phyloP scores from a whole-genome alignment of 148 eudicot genomes.

The Nepenthes gracilis region DNA sequence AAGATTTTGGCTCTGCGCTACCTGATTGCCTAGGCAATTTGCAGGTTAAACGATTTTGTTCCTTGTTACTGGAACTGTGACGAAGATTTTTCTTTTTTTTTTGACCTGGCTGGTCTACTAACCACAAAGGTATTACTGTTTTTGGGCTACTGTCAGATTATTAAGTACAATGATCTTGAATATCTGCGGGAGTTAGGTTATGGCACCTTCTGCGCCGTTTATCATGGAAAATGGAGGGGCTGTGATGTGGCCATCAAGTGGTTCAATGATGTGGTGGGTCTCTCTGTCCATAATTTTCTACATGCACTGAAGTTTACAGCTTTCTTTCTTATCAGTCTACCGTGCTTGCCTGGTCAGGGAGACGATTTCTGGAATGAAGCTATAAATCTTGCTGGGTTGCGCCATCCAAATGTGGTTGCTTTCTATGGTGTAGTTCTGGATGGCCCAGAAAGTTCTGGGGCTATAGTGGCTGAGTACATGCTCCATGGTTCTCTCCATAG shows the following conservation, averaged over 20 bases:
- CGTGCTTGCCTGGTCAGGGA: constrained; percentile 28
- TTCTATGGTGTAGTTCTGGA: constrained; percentile 93
- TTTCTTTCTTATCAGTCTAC: background rate
- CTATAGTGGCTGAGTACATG: constrained; percentile 95
- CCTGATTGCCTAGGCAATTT: no score
- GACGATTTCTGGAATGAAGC: constrained; percentile 99
- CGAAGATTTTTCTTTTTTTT: constrained; percentile 17
- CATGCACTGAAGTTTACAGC: background rate
- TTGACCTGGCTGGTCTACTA: background rate
- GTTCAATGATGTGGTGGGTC: constrained; percentile 79
- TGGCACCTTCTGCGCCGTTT: constrained; percentile 93
- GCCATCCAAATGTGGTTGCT: constrained; percentile 96
- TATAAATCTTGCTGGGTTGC: constrained; percentile 79
- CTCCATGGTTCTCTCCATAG: constrained; percentile 89
- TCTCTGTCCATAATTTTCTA: constrained; percentile 40
- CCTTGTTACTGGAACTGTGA: constrained; percentile 7
- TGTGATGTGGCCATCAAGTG: constrained; percentile 95
- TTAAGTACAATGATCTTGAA: constrained; percentile 81
- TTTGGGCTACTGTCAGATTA: constrained; percentile 34
- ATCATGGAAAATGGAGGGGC: constrained; percentile 98
- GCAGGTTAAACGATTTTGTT: no score
- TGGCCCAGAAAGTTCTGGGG: constrained; percentile 89
- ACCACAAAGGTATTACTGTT: background rate
- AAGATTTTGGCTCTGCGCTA: no score
- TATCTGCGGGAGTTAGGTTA: constrained; percentile 87